Base-by-base conservation (phyloP, 495 filamentous ascomycete species). In the Aspergillus bridgeri region DNA sequence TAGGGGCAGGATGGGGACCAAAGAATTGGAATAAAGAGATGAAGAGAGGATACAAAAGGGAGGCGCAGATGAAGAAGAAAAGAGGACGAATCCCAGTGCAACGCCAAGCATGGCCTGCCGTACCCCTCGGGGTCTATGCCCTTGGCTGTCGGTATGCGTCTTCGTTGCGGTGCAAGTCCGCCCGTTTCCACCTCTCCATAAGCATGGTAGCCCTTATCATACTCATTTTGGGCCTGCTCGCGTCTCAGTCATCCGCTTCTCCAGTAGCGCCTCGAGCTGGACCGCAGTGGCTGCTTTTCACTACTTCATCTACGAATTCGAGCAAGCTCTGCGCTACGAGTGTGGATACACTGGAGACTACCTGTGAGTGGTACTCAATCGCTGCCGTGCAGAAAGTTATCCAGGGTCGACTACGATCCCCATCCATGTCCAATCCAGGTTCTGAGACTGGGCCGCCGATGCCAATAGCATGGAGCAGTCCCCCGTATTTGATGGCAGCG, bases 361-460 rank as follows among this genome's bases (percentile, higher is more conserved):
- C 50, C 71, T 69, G 70, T 73, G 24, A 52, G 50, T 52, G 5
- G 21, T 1, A 7, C 29, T 7, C 15, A n/a, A n/a, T n/a, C n/a
- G 21, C 5, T 22, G 17, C 20, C 1, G 20, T 11, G 5, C 25
- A 23, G 18, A 3, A 22, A 29, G 18, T 20, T 22, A 19, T n/a
- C n/a, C n/a, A 22, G 42, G 3, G 6, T 7, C 25, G 25, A 27
- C 25, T 27, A 7, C 3, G 4, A 51, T 23, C 33, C 45, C 44
- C 49, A n/a, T n/a, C n/a, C n/a, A n/a, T n/a, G 8, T 50, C 55
- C 50, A 25, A 58, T 22, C 6, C 13, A 62, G 72, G 5, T 88
- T 86, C 71, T 88, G 86, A 85, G 77, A 89, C 73, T 91, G 87
- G 87, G 67, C 73, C 13, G 70, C 79, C 27, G 78, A 78, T 42